Base-by-base conservation (phyloP, 23 red algal genomes). In the Agarophyton chilense region DNA sequence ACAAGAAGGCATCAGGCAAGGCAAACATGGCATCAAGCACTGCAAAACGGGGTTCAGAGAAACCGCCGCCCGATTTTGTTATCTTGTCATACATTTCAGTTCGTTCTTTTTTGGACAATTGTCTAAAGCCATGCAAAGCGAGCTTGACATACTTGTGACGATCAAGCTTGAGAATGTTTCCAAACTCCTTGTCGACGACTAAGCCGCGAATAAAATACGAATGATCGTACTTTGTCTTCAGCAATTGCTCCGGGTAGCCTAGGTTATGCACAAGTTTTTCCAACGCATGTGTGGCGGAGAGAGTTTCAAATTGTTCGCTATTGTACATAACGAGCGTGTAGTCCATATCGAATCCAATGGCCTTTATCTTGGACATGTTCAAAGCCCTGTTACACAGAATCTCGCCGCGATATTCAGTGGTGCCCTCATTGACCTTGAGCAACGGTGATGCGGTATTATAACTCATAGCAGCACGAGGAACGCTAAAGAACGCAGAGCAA, bases 331-430 rank as follows among this genome's bases (percentile, higher is more conserved):
- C 90, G 22, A 99, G 73, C 32, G 97, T 99, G 68, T 99, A 99
- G 66, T 99, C 97, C 97, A 99, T 99, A 54, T 99, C 93, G 82
- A 99, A 99, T 22, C 97, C 97, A 45, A 99, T 88, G 14, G 97
- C 97, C 26, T 71, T 78, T 21, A 99, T 91, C 57, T 86, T 88
- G 32, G 87, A 79, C 97, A 99, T 99, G 68, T 99, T 99, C 53
- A 99, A 78, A 13, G 85, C 91, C 31, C 97, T 91, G 78, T 99
- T 99, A 56, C 97, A 99, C 58, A 99, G 93, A 60, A 99, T 94
- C 81, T 99, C 90, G 39, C 97, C 97, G 29, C 75, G 82, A 47
- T 96, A 99, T 34, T 32, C 38, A 39, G 34, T 41, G 58, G 56
- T 68, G 26, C 71, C 68, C 4, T 29, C 21, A 21, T 3, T 16